Percentiles rank a stretch among this genome's conserved stretches.
Conservation (phyloP, 495 filamentous ascomycete species). For the Daldinia loculata region DNA sequence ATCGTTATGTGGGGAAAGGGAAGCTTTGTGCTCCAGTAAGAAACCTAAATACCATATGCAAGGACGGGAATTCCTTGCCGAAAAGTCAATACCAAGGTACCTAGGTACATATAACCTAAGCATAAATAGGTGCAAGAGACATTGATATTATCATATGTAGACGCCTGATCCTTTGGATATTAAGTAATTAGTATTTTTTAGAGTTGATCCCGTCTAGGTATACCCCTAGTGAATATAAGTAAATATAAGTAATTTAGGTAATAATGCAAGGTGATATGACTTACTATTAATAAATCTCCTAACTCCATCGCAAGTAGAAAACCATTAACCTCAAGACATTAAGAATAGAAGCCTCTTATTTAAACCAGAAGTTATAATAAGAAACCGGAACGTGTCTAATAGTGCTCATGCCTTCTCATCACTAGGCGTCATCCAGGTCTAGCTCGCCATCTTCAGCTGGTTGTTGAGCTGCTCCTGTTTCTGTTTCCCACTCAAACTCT, state of each 20-base stretch:
- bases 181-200: neutral
- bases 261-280: neutral
- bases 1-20: conserved; percentile 39
- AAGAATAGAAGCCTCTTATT: neutral
- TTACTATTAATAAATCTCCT: neutral
- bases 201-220: neutral
- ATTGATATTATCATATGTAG: neutral
- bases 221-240: neutral
- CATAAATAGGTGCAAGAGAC: neutral
- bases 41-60: conserved; percentile 29
- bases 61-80: conserved; percentile 17
- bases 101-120: neutral
- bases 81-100: neutral
- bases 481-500: conserved; percentile 73
- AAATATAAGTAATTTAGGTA: too few relatives aligned
- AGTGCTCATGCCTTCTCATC: neutral
- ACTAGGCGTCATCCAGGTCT: conserved; percentile 33
- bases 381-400: neutral
- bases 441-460: conserved; percentile 28
- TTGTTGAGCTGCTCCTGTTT: conserved; percentile 24
- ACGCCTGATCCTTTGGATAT: neutral
- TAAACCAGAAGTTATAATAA: neutral
- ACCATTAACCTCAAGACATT: neutral
- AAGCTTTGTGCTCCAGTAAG: conserved; percentile 26
- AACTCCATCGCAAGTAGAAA: neutral